These are phyloP conservation scores for Penicillium verrucosum DNA, from an alignment of 2,329 filamentous ascomycete genomes.

Conservation along the genomic window DNA sequence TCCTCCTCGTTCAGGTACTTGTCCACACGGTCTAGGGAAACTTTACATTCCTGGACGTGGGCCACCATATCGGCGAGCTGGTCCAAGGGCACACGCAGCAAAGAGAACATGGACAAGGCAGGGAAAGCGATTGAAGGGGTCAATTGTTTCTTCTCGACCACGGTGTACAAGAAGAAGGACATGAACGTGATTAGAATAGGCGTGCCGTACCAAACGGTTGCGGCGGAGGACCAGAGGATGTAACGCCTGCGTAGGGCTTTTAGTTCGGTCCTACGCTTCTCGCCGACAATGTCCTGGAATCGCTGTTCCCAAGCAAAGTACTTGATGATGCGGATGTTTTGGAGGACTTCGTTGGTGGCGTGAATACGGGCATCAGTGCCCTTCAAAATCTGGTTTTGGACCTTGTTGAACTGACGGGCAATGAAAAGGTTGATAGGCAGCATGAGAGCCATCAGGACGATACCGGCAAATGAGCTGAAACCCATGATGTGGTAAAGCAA, in stretches of 20 bases:
- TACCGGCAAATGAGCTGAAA: constrained; percentile 87
- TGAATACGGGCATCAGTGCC: constrained; percentile 95
- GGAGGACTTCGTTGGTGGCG: constrained; percentile 91
- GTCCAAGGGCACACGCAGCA: constrained; percentile 88
- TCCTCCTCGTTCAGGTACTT: constrained; percentile 91
- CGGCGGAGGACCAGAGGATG: constrained; percentile 85
- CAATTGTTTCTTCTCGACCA: constrained; percentile 82
- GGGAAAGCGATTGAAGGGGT: constrained; percentile 94
- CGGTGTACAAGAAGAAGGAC: constrained; percentile 89
- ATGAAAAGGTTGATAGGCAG: constrained; percentile 88
- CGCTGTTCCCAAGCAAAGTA: constrained; percentile 98
- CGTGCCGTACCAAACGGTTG: constrained; percentile 94
- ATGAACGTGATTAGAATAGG: constrained; percentile 94
- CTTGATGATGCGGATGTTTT: constrained; percentile 98
- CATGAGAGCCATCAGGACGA: constrained; percentile 83
- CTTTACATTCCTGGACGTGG: constrained; percentile 94
- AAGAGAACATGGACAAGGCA: constrained; percentile 89
- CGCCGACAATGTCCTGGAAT: constrained; percentile 80
- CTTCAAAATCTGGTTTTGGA: constrained; percentile 86
- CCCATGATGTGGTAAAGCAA: constrained; percentile 89
- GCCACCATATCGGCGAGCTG: constrained; percentile 98
- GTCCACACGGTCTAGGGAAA: constrained; percentile 94
- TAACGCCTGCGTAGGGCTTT: constrained; percentile 76
- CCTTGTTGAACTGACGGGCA: constrained; percentile 76
- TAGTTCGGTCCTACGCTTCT: constrained; percentile 79